Evolutionary conservation across 2,329 filamentous ascomycete species (phyloP), one percentile per base, ranked within the genome.

Genomic region (Mollisiaceae sp.): DNA sequence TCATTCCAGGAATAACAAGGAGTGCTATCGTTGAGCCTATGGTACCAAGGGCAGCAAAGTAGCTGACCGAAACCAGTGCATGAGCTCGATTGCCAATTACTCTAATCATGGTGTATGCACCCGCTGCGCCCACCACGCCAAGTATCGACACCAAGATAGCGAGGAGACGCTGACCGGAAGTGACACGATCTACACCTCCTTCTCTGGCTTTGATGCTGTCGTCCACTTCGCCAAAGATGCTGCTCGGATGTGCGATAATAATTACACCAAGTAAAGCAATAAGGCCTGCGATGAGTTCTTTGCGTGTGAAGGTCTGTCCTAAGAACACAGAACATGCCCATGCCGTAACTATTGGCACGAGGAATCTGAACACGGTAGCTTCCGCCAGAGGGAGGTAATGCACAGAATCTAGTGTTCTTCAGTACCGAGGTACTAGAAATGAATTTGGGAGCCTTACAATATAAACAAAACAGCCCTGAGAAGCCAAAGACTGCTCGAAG

Each of bases 311-410:
- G 0, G 89, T 87, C 72, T 96, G 91, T 56, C 88, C 86, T 8
- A 89, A 79, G 32, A 94, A 79, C 59, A 93, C 81, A 32, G 90
- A 93, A 75, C 93, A 97, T 15, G 91, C 84, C 80, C 92, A 92
- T 63, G 92, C 93, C 8, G 92, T 87, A 12, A 95, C 82, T n/a
- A 90, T 89, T 0, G 94, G 94, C 0, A 91, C 87, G 4, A 97
- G 83, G 75, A 97, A 97, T 8, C 92, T 94, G 63, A 97, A 90
- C 32, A 97, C 93, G 0, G 92, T 97, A 1, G 93, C 92, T 77
- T 97, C 94, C 14, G 93, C 91, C 1, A 97, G 84, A 0, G 92
- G 91, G 1, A 97, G 85, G 72, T 96, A 96, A 73, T 92, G 85
- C 63, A 76, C 71, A 1, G 75, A 75, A 59, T 75, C 75, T 76